Base-by-base conservation (phyloP, 2,329 filamentous ascomycete species). In the Verticillium longisporum region DNA sequence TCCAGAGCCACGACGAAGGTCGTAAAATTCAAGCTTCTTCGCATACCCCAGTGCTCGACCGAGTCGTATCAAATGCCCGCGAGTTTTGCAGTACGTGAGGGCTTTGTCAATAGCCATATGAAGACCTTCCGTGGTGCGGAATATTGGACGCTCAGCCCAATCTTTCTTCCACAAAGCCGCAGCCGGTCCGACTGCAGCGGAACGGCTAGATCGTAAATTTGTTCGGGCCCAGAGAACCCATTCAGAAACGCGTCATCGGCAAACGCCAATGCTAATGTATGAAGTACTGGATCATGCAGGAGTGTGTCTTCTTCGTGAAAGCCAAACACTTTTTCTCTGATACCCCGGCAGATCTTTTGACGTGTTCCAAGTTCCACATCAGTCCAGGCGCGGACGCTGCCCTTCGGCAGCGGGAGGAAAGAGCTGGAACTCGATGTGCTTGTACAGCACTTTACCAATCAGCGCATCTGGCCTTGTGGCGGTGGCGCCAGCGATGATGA, bases 21-120 rank as follows among this genome's bases (percentile, higher is more conserved):
- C 56, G 58, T 70, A 70, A 15, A 60, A 69, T 61, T 70, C 54
- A 31, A 69, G 63, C 56, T 45, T 56, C 61, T 70, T 70, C 57
- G 59, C 34, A 63, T 62, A 69, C n/a, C 65, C 60, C 56, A 60
- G 62, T 3, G 59, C 66, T 72, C 54, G 70, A 67, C 53, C 70
- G 72, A 66, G 67, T 73, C 58, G 75, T 73, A 61, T 71, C 69
- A 32, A 63, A 74, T 68, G 71, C 18, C 65, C 72, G 0, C 68
- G 73, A 6, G 38, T 59, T 45, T 79, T 77, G 59, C 61, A 72
- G 60, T 80, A 80, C 60, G 74, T 71, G 10, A 78, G 68, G 26
- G 60, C 41, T 56, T 66, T 64, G 14, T 64, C 65, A 57, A 67
- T 59, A 53, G 65, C 66, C 41, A 70, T 62, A 14, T 55, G 41